Conservation (phyloP, 139 green algal genomes). For the Volvox africanus region DNA sequence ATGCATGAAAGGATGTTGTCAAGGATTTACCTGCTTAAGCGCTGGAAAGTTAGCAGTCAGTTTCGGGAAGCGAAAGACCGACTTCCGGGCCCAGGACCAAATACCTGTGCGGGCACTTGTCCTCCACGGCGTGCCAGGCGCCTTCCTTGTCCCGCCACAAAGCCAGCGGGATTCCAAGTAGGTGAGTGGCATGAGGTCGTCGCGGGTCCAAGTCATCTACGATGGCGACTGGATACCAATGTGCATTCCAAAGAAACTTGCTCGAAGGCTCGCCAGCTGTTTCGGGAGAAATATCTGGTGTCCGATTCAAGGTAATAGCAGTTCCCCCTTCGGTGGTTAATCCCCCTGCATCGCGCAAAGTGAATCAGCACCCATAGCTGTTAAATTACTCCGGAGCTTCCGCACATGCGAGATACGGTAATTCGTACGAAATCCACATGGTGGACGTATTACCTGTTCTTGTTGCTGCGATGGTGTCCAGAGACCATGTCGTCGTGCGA, state of each 20-base stretch:
- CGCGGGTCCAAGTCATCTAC: constrained; percentile 55
- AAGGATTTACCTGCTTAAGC: background rate
- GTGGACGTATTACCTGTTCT: too few relatives aligned
- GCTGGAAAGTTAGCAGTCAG: background rate
- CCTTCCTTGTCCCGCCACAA: constrained; percentile 50
- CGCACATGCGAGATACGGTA: too few relatives aligned
- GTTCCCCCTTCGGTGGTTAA: too few relatives aligned
- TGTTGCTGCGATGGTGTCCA: too few relatives aligned
- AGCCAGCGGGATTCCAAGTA: constrained; percentile 56
- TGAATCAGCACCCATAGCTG: too few relatives aligned
- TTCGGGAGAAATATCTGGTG: too few relatives aligned
- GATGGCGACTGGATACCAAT: constrained; percentile 60
- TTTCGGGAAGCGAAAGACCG: background rate
- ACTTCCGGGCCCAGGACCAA: too few relatives aligned
- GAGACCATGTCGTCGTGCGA: too few relatives aligned
- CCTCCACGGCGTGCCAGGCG: constrained; percentile 48
- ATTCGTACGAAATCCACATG: too few relatives aligned
- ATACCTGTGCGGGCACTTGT: constrained; percentile 62
- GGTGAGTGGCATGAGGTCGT: constrained; percentile 40
- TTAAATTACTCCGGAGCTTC: too few relatives aligned
- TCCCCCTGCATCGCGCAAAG: too few relatives aligned
- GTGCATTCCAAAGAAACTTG: constrained; percentile 47
- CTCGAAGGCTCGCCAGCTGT: background rate
- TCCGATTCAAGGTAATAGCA: too few relatives aligned
- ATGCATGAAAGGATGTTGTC: background rate